These are phyloP conservation scores for Viridothelium virens DNA, from an alignment of 495 filamentous ascomycete species.

Conservation along the genomic window DNA sequence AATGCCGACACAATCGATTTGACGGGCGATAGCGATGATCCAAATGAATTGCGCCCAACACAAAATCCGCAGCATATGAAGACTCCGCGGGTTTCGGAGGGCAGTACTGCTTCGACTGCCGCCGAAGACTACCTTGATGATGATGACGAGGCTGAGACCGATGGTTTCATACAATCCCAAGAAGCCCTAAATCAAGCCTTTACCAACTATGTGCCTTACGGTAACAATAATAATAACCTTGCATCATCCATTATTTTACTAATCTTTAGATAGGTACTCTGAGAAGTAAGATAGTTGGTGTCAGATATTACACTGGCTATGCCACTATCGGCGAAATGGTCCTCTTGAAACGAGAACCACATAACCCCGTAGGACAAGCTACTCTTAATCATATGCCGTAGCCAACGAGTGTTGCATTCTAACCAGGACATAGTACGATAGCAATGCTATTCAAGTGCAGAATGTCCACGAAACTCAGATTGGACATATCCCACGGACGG, in stretches of 20 bases:
- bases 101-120: background rate
- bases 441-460: slow-evolving; percentile 69
- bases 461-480: slow-evolving; percentile 76
- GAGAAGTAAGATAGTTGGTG: slow-evolving; percentile 68
- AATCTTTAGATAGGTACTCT: slow-evolving; percentile 21
- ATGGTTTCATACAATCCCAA: slow-evolving; percentile 19
- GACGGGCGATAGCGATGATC: slow-evolving; percentile 21
- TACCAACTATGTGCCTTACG: slow-evolving; percentile 17
- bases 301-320: slow-evolving; percentile 66
- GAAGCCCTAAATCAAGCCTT: slow-evolving; percentile 14
- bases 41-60: slow-evolving; percentile 16
- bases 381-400: no score
- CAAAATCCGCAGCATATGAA: background rate
- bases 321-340: slow-evolving; percentile 68
- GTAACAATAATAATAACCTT: slow-evolving; percentile 7
- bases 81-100: slow-evolving; percentile 7
- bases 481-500: slow-evolving; percentile 62
- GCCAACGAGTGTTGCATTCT: background rate
- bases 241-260: background rate
- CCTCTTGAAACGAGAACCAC: slow-evolving; percentile 57
- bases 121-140: slow-evolving; percentile 15
- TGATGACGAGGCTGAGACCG: slow-evolving; percentile 17
- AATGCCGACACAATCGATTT: slow-evolving; percentile 21
- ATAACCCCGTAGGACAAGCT: slow-evolving; percentile 40
- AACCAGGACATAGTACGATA: slow-evolving; percentile 46